These are phyloP conservation scores for Thelonectria discophora DNA, from an alignment of 2,329 filamentous ascomycete species.

Conservation along the genomic window DNA sequence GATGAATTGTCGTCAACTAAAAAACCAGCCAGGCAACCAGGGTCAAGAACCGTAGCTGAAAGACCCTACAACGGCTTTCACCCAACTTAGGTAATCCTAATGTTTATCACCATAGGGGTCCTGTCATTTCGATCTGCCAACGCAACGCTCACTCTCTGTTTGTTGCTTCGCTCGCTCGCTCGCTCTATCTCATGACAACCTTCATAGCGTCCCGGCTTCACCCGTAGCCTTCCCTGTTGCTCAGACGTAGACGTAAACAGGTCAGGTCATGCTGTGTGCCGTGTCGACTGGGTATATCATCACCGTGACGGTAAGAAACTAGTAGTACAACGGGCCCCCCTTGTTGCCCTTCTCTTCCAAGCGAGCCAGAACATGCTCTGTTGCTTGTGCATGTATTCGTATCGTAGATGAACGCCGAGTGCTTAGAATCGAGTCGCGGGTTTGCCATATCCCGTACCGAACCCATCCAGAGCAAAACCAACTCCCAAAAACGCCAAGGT, in stretches of 20 bases:
- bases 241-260: constrained; percentile 21
- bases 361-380: constrained; percentile 26
- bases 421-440: constrained; percentile 19
- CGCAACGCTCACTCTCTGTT: constrained; percentile 18
- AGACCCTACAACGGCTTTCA: background rate
- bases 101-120: background rate
- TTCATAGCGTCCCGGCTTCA: constrained; percentile 16
- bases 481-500: constrained; percentile 40
- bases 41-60: background rate
- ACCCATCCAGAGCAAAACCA: constrained; percentile 8
- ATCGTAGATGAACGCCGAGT: constrained; percentile 16
- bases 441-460: constrained; percentile 21
- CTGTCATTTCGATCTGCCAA: background rate
- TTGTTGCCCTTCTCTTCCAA: constrained; percentile 1
- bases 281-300: constrained; percentile 40
- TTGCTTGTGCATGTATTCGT: constrained; percentile 5
- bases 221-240: constrained; percentile 16
- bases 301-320: constrained; percentile 40
- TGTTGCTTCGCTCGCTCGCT: constrained; percentile 18
- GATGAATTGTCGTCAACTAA: no score
- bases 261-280: constrained; percentile 30
- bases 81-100: background rate
- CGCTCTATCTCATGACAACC: constrained; percentile 19
- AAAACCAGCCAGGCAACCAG: background rate
- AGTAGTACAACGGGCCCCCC: constrained; percentile 35